These are phyloP conservation scores for Phaeosphaeriaceae sp. DNA, from an alignment of 2,329 filamentous ascomycete genomes.

Conservation along the genomic window DNA sequence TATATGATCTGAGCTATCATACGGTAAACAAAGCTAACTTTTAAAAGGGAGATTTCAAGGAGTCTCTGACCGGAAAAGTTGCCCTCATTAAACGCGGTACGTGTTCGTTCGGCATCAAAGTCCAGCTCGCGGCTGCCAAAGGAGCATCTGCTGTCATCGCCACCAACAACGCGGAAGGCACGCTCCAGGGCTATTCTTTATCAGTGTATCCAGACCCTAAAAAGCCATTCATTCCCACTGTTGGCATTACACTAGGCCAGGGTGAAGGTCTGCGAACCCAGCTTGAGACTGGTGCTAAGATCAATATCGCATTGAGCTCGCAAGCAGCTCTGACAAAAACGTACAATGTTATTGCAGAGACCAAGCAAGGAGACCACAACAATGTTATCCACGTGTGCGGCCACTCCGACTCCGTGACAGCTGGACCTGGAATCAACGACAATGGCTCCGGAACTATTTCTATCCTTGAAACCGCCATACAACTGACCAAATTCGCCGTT, in stretches of 20 bases:
- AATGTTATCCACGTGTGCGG: constrained; percentile 46
- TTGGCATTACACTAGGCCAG: constrained; percentile 67
- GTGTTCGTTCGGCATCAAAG: constrained; percentile 76
- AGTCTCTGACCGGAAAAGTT: constrained; percentile 65
- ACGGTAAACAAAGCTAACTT: not conserved
- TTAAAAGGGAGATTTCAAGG: constrained; percentile 64
- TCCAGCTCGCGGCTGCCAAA: constrained; percentile 60
- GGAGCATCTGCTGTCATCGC: constrained; percentile 73
- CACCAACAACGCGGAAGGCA: constrained; percentile 71
- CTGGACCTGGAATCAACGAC: constrained; percentile 51
- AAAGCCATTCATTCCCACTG: constrained; percentile 67
- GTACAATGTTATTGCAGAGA: constrained; percentile 48
- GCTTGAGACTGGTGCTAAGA: constrained; percentile 52
- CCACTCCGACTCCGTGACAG: constrained; percentile 46
- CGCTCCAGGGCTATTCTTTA: constrained; percentile 51
- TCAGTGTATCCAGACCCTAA: constrained; percentile 62
- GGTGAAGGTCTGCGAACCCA: constrained; percentile 63
- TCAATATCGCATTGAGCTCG: constrained; percentile 36
- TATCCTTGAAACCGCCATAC: constrained; percentile 46
- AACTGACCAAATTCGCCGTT: constrained; percentile 45
- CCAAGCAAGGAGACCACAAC: constrained; percentile 44
- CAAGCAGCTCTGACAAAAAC: constrained; percentile 45
- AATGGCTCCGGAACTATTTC: constrained; percentile 47
- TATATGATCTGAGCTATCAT: constrained; percentile 6
- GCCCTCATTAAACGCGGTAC: constrained; percentile 73